Evolutionary conservation across 2,329 filamentous ascomycete species (phyloP), one percentile per base, ranked within the genome.

Genomic region (Trichoderma asperellum): DNA sequence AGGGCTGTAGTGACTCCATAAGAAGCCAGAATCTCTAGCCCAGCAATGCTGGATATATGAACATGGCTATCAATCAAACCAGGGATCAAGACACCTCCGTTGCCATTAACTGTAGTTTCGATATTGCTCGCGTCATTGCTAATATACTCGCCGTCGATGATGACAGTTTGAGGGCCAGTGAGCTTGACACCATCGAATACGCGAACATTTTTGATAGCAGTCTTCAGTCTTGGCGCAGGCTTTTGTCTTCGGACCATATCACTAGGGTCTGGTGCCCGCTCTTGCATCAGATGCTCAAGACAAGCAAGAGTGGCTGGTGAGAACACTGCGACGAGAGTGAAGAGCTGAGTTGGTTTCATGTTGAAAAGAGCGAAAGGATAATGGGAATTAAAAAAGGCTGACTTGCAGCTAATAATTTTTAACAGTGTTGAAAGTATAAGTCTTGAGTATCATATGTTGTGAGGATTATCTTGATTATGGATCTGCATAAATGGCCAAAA

Each of bases 21-120:
- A 2, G 62, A 66, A 35, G 62, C 47, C 62, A 66, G 29, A 1
- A 37, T 21, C 40, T 66, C 62, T 1, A 66, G 29, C 0, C 62
- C 62, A 3, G 53, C 53, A 7, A 66, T n/a, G 4, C 57, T 40
- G 27, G 62, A 58, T 34, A 66, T 49, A 24, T 66, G 62, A 16
- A 66, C 62, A 21, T 66, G 62, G 62, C 62, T 34, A n/a, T 66
- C 62, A 29, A 66, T 66, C 2, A 66, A 2, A 10, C 62, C 53
- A 2, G 62, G 62, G 5, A 66, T 66, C n/a, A 66, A 27, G 29
- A 66, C 37, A 6, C 62, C 52, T 5, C 62, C 62, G 12, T 66
- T 57, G 53, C 62, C 62, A 34, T 66, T 53, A 8, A 66, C 37
- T n/a, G 37, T 58, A 4, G 37, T 58, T 10, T 58, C 37, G 1